A percentile compares a stretch with the other conserved stretches of the same genome.
Evolutionary conservation across 2,329 filamentous ascomycete species (phyloP).

Genomic region (Incumbomyces delicatus): DNA sequence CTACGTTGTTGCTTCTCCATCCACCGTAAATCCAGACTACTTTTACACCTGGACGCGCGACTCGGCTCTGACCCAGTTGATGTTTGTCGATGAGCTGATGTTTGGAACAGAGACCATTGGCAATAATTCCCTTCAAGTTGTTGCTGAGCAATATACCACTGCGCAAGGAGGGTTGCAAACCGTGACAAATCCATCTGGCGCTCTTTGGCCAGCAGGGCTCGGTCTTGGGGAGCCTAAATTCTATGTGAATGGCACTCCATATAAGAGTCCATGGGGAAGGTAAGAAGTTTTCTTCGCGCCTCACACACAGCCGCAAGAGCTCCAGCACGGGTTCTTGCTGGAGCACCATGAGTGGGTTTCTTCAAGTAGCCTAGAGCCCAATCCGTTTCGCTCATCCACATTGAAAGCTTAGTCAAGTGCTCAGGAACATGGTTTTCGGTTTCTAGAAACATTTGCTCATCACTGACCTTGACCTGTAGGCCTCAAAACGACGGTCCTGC

Average conservation of each 20-base stretch:
- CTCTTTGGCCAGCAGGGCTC: conserved; percentile 41
- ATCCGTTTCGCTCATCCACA: too few species aligned
- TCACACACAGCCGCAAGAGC: too few species aligned
- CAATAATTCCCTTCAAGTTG: conserved; percentile 47
- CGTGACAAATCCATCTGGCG: conserved; percentile 59
- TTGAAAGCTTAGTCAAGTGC: too few species aligned
- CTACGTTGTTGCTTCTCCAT: conserved; percentile 49
- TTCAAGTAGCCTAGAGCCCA: too few species aligned
- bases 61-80: conserved; percentile 61
- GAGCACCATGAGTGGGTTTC: too few species aligned
- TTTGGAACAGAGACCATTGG: conserved; percentile 49
- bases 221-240: conserved; percentile 65
- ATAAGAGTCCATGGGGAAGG: conserved; percentile 52
- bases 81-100: conserved; percentile 58
- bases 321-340: too few species aligned
- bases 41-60: conserved; percentile 73
- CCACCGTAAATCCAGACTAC: conserved; percentile 47
- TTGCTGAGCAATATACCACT: conserved; percentile 58
- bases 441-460: not conserved
- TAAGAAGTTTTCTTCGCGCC: not conserved
- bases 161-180: conserved; percentile 56
- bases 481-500: conserved; percentile 50
- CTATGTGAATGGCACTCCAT: conserved; percentile 52
- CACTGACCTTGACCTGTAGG: conserved; percentile 45
- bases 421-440: not conserved